phyloP scores from a whole-genome alignment of 2,329 filamentous ascomycete species.

The Diaporthe sp. region DNA sequence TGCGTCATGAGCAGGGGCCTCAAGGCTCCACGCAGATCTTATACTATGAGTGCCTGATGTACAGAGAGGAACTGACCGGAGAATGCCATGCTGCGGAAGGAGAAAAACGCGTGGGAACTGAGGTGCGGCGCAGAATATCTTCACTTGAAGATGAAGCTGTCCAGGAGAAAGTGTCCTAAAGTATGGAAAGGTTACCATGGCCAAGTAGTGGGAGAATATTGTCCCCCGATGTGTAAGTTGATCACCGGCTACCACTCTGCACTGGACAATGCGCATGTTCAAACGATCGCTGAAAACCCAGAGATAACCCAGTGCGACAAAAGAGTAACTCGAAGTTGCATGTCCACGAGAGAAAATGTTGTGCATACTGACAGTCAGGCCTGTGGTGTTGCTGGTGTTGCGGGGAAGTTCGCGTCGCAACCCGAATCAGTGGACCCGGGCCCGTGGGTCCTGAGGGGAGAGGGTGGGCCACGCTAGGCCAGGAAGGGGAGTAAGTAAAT shows the following conservation, averaged over 20 bases:
- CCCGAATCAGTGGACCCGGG: background rate
- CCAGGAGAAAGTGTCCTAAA: background rate
- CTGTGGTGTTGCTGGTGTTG: background rate
- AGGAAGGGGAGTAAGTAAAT: conserved; percentile 13
- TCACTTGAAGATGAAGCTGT: background rate
- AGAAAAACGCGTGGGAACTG: background rate
- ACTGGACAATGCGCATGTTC: background rate
- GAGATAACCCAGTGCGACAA: background rate
- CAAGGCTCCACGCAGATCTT: background rate
- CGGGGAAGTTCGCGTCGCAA: background rate
- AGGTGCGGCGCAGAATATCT: no score
- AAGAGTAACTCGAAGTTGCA: background rate
- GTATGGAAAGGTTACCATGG: background rate
- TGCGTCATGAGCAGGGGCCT: background rate
- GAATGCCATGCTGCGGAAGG: background rate
- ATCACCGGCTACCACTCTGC: no score
- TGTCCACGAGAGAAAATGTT: background rate
- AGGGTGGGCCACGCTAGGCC: conserved; percentile 15
- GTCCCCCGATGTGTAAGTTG: background rate
- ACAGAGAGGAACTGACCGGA: background rate
- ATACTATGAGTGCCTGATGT: background rate
- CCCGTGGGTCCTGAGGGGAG: background rate
- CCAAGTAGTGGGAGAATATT: background rate
- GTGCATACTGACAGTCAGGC: background rate
- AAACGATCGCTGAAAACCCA: background rate